Evolutionary conservation across 345 rosid genomes (phyloP).

Genomic region (Ailanthus altissimus): DNA sequence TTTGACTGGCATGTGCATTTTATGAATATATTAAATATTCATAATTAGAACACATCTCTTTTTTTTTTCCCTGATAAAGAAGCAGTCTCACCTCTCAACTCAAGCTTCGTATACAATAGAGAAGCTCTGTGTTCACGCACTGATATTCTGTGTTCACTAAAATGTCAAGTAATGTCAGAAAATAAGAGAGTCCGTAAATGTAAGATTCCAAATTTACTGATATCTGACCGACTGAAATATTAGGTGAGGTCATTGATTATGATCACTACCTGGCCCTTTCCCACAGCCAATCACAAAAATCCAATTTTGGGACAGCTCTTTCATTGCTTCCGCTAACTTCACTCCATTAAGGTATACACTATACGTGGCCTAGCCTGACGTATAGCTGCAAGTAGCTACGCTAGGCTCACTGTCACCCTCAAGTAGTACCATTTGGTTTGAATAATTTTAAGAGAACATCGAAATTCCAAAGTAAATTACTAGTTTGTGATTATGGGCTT

Average conservation of each 20-base stretch:
- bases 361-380: neutral
- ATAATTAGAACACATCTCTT: too few relatives aligned
- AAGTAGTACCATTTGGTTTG: too few relatives aligned
- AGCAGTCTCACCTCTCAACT: too few relatives aligned
- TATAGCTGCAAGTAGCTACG: neutral
- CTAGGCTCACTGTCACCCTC: too few relatives aligned
- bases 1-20: neutral
- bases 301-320: neutral
- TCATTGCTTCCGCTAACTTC: neutral
- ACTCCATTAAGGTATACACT: neutral
- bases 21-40: too few relatives aligned
- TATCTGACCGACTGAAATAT: too few relatives aligned
- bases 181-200: neutral
- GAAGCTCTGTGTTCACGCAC: neutral
- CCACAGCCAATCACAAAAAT: neutral
- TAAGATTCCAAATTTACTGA: neutral
- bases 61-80: too few relatives aligned
- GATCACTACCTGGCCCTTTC: neutral
- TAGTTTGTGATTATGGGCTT: too few relatives aligned
- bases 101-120: neutral
- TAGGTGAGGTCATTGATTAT: conserved; percentile 19
- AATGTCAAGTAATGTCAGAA: neutral
- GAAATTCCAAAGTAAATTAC: too few relatives aligned
- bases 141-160: neutral
- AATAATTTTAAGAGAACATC: too few relatives aligned